Conservation (phyloP, 2,329 filamentous ascomycete genomes). For the Helminthosporium solani region DNA sequence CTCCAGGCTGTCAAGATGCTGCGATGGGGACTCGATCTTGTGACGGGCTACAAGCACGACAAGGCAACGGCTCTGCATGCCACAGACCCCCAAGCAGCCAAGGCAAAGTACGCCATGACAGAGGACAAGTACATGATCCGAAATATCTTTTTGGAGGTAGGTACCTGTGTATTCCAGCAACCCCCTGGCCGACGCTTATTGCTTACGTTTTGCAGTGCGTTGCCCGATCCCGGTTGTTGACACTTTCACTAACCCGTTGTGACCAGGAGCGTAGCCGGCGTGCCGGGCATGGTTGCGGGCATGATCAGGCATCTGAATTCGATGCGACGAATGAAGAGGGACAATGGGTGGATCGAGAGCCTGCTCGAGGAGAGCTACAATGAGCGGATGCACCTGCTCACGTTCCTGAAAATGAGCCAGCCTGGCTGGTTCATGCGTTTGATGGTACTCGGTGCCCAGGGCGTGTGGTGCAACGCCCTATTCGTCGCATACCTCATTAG, state of each 20-base stretch:
- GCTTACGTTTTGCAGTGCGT: no score
- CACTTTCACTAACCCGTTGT: no score
- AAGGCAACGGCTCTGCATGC: constrained; percentile 46
- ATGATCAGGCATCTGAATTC: constrained; percentile 89
- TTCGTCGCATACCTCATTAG: constrained; percentile 87
- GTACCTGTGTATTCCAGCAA: no score
- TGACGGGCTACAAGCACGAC: constrained; percentile 77
- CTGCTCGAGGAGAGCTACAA: constrained; percentile 89
- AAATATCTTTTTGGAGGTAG: constrained; percentile 94
- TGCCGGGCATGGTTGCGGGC: constrained; percentile 94
- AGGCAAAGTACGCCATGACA: constrained; percentile 66
- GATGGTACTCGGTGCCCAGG: constrained; percentile 89
- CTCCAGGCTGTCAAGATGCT: constrained; percentile 73
- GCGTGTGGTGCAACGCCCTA: constrained; percentile 93
- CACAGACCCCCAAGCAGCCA: constrained; percentile 53
- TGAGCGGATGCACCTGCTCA: constrained; percentile 89
- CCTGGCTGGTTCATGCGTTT: constrained; percentile 87
- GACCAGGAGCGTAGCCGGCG: constrained; percentile 87
- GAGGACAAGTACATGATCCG: constrained; percentile 87
- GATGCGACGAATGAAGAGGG: constrained; percentile 80
- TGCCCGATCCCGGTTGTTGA: no score
- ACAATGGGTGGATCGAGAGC: constrained; percentile 95
- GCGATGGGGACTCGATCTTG: constrained; percentile 77
- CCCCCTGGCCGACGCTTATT: no score
- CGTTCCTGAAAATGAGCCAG: constrained; percentile 88